These are phyloP conservation scores for Claviceps pazoutovae DNA, from an alignment of 2,329 filamentous ascomycete genomes.

Conservation along the genomic window DNA sequence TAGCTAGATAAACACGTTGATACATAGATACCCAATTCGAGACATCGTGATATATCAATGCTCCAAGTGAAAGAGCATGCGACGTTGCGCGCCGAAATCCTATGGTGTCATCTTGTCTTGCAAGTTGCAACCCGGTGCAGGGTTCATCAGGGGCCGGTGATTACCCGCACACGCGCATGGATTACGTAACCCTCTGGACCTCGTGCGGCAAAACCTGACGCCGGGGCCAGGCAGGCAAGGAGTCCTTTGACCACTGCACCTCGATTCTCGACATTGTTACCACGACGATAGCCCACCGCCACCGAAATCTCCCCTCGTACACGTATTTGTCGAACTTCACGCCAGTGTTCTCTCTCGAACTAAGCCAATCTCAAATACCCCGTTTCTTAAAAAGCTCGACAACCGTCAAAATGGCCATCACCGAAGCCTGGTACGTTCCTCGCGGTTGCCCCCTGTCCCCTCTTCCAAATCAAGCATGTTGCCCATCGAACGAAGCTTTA, in stretches of 20 bases:
- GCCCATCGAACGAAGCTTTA: slow-evolving; percentile 17
- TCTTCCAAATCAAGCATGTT: slow-evolving; percentile 10
- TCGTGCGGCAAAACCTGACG: slow-evolving; percentile 28
- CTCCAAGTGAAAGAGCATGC: no score
- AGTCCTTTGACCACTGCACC: slow-evolving; percentile 23
- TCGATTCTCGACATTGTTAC: slow-evolving; percentile 11
- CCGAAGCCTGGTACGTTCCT: slow-evolving; percentile 66
- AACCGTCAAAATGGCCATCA: slow-evolving; percentile 48
- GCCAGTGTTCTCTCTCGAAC: not conserved
- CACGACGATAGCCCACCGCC: slow-evolving; percentile 10
- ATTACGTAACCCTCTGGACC: slow-evolving; percentile 4
- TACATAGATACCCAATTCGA: no score
- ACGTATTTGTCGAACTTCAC: slow-evolving; percentile 5
- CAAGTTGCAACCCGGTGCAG: not conserved
- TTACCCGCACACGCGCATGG: not conserved
- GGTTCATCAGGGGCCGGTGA: not conserved
- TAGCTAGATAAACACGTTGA: no score
- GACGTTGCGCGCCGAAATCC: no score
- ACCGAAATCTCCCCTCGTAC: slow-evolving; percentile 12
- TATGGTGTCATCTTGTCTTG: not conserved
- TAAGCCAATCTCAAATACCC: slow-evolving; percentile 6
- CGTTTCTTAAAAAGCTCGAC: slow-evolving; percentile 13
- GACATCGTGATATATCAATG: no score
- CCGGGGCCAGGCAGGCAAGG: slow-evolving; percentile 23
- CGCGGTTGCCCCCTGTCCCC: slow-evolving; percentile 17